Base-by-base conservation (phyloP, 192 early-diverging fungal genomes). In the Thamnidium elegans region DNA sequence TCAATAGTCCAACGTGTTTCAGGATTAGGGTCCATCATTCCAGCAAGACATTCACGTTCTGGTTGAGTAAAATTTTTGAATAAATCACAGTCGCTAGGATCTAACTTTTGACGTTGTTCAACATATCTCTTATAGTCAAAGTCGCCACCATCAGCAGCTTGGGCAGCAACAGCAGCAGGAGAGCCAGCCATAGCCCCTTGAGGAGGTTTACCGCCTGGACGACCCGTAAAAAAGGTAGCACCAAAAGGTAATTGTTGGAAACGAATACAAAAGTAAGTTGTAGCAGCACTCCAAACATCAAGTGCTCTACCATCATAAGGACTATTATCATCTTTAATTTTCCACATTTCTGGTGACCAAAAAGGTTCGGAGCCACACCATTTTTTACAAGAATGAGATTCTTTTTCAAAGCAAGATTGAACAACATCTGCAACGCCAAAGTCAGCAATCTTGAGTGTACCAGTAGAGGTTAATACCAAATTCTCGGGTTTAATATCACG, bases 361-460 rank as follows among this genome's bases (percentile, higher is more conserved):
- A 98, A 99, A 13, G 94, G 94, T 58, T 94, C 94, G 19, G 90
- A 93, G 20, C 97, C 97, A 72, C 92, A 94, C 53, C 95, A 76
- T n/a, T 96, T 95, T 50, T 87, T 81, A 60, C 92, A 93, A 48
- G 89, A 84, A 70, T 91, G 92, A 55, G 86, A 56, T 48, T 75
- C 69, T 48, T 78, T 84, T 72, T 94, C 88, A 87, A 91, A 94
- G 39, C 86, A 87, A 14, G 84, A 84, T 52, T 89, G 82, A 79
- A 99, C 97, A 7, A 98, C 97, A 71, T 94, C 92, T 2, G 92
- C 91, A 11, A 97, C 94, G 50, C 97, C 97, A 85, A 98, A 99
- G 95, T 11, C 94, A 92, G 95, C 94, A 72, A 99, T 94, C 75
- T 99, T 99, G 63, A 99, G 65, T 20, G 84, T 86, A 65, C 89